Percentiles rank a stretch among this genome's conserved stretches.
These are phyloP conservation scores for Lactuca sativa DNA, from an alignment of 129 eudicot genomes.

Conservation along the genomic window DNA sequence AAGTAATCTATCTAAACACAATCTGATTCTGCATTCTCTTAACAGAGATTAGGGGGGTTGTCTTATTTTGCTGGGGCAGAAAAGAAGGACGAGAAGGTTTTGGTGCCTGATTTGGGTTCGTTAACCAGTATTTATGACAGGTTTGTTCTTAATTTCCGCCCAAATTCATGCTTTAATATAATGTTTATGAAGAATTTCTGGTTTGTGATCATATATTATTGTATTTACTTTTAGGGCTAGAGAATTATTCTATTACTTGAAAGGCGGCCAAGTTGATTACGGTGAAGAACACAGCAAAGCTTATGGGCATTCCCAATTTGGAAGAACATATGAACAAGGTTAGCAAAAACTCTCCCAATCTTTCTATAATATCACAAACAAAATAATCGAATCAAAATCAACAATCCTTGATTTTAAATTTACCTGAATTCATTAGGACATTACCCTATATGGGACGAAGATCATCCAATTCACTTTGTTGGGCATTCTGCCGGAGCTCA, in stretches of 20 bases:
- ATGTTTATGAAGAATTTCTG: constrained; percentile 8
- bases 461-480: constrained; percentile 95
- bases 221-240: constrained; percentile 64
- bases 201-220: constrained; percentile 16
- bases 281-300: constrained; percentile 96
- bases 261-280: constrained; percentile 96
- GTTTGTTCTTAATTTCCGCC: constrained; percentile 27
- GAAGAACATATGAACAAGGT: constrained; percentile 70
- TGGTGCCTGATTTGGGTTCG: constrained; percentile 96
- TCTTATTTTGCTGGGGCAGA: constrained; percentile 97
- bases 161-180: not conserved
- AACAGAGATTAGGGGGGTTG: constrained; percentile 85
- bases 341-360: not conserved
- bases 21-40: constrained; percentile 2
- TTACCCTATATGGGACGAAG: constrained; percentile 93
- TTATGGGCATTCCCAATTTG: constrained; percentile 91
- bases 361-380: not conserved
- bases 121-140: constrained; percentile 89
- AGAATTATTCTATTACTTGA: constrained; percentile 84
- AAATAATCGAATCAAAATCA: not conserved
- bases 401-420: constrained; percentile 31
- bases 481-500: constrained; percentile 99
- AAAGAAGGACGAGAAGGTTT: constrained; percentile 90
- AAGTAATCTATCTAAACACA: not conserved
- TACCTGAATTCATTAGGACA: constrained; percentile 46